Evolutionary conservation across 441 rosid species (phyloP), one percentile per base, ranked within the genome.

Genomic region (Populus hybrid): DNA sequence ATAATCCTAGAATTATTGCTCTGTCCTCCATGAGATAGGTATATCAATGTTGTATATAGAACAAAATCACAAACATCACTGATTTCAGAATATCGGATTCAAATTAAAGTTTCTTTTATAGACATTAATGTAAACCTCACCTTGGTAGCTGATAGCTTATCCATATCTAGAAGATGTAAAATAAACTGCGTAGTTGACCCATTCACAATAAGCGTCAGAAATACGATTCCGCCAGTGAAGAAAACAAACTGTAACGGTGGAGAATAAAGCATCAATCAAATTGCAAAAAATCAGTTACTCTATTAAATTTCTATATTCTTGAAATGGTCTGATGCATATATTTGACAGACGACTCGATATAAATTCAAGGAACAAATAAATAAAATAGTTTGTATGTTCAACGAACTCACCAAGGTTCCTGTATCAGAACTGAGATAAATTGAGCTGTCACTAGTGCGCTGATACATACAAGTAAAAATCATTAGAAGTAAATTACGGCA

Each of bases 181-280:
- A 96, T 28, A 71, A 90, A 88, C 81, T 94, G 98, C 7, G 96
- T 90, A 75, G 95, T 93, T 72, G 99, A 93, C 79, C 99, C 99
- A 84, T 94, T 96, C 74, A 96, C 80, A 65, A 88, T 86, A 61
- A 96, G 92, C 3, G 99, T 94, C 84, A 96, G 84, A 88, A 96
- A 93, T 75, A 96, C 98, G 64, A 96, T 94, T 77, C 99, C 98
- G 66, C 99, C 98, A 7, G 98, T 94, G 88, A 92, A 87, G 89
- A 96, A 93, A 68, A 92, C 87, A 86, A 94, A 94, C 99, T 96
- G 90, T 83, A 80, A 72, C 56, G 21, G 8, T 66, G 45, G 63
- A 33, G 63, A 77, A 76, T 24, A 63, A 71, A 40, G 26, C 50
- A 77, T 29, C 3, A 29, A 29, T 29, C 31, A 29, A 29, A 29